These are phyloP conservation scores for Ascocoryne sarcoides DNA, from an alignment of 2,329 filamentous ascomycete genomes.

Conservation along the genomic window DNA sequence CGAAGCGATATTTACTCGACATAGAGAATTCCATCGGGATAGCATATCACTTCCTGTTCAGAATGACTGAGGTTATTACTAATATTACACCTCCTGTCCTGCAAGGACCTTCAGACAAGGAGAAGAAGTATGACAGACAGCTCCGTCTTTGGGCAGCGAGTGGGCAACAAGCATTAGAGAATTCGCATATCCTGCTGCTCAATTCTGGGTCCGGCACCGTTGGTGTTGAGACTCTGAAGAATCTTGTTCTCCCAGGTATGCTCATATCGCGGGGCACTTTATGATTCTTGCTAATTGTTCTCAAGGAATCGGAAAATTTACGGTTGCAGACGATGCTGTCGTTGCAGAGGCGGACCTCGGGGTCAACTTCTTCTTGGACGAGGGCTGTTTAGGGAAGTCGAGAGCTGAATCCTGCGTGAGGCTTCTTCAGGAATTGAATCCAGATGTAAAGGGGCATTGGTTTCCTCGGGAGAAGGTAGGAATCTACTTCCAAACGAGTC, in stretches of 20 bases:
- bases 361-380: constrained; percentile 93
- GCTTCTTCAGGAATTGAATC: constrained; percentile 79
- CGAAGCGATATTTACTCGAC: too few relatives aligned
- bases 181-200: constrained; percentile 81
- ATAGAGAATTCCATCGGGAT: too few relatives aligned
- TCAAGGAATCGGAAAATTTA: constrained; percentile 77
- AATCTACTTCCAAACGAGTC: not conserved
- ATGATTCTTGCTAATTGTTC: constrained; percentile 6
- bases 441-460: constrained; percentile 77
- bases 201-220: constrained; percentile 83
- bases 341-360: constrained; percentile 82
- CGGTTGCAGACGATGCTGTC: constrained; percentile 70
- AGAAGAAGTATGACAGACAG: constrained; percentile 86
- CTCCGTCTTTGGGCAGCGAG: constrained; percentile 90
- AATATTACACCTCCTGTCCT: constrained; percentile 34
- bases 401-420: constrained; percentile 71
- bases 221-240: constrained; percentile 88
- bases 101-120: constrained; percentile 49
- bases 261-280: constrained; percentile 2
- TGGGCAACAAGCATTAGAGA: constrained; percentile 83
- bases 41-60: too few relatives aligned
- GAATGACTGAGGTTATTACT: constrained; percentile 24
- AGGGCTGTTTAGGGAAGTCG: constrained; percentile 64
- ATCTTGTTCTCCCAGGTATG: constrained; percentile 80
- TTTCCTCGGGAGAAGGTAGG: constrained; percentile 41